Percentiles rank a stretch among this genome's conserved stretches.
phyloP scores from a whole-genome alignment of 176 grass and related monocot genomes.

The Pontederia crassipes region DNA sequence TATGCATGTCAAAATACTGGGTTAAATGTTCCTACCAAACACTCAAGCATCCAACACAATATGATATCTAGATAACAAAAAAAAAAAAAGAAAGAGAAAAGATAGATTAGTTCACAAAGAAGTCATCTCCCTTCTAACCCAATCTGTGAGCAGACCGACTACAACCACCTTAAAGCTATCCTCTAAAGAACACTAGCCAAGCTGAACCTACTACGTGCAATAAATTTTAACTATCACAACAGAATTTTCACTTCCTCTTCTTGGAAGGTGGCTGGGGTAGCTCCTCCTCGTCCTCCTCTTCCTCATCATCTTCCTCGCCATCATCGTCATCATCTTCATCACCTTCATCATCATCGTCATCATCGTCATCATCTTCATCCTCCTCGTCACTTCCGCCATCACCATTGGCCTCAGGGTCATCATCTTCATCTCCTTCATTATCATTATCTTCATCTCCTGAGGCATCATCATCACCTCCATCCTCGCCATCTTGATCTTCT shows the following conservation, averaged over 20 bases:
- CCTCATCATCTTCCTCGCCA: constrained; percentile 33
- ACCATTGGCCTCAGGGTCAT: constrained; percentile 44
- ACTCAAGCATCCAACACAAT: too few relatives aligned
- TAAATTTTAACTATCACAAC: background rate
- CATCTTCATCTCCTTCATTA: constrained; percentile 28
- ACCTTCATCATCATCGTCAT: background rate
- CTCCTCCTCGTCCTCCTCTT: constrained; percentile 46
- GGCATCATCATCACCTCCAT: constrained; percentile 40
- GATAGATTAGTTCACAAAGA: too few relatives aligned
- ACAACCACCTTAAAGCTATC: background rate
- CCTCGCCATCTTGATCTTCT: constrained; percentile 16
- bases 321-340: constrained; percentile 21
- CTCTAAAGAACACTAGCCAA: background rate
- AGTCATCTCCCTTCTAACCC: too few relatives aligned
- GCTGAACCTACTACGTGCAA: background rate
- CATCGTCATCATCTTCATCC: constrained; percentile 14
- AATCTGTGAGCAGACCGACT: background rate
- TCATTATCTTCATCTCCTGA: constrained; percentile 45
- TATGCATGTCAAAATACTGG: too few relatives aligned
- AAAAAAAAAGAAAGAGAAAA: too few relatives aligned
- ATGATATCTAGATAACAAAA: too few relatives aligned
- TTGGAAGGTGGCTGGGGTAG: constrained; percentile 47
- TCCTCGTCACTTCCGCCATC: constrained; percentile 27
- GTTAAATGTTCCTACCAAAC: too few relatives aligned
- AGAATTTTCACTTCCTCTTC: constrained; percentile 67